These are phyloP conservation scores for Candolleomyces efflorescens DNA, from an alignment of 768 basidiomycete genomes.

Conservation along the genomic window DNA sequence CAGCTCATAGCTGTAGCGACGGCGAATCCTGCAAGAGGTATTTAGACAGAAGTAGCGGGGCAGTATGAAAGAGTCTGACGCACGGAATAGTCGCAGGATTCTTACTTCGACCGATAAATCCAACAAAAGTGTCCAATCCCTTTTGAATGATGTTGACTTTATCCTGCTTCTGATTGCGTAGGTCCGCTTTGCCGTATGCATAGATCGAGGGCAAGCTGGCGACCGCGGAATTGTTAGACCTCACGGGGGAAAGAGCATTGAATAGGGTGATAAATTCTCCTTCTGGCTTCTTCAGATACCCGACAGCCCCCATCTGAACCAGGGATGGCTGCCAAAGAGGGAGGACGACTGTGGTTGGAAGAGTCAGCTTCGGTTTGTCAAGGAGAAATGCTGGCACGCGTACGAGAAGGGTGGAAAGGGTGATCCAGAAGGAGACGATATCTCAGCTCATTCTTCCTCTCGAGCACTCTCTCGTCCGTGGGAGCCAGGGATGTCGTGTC, in stretches of 20 bases:
- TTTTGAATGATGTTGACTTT: constrained; percentile 52
- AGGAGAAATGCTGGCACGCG: constrained; percentile 21
- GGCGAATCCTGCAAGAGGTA: constrained; percentile 28
- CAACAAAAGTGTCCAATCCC: constrained; percentile 44
- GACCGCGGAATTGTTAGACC: constrained; percentile 37
- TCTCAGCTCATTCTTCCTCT: constrained; percentile 55
- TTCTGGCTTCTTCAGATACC: constrained; percentile 63
- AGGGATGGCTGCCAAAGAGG: constrained; percentile 71
- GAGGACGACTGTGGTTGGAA: constrained; percentile 42
- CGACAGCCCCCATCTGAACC: constrained; percentile 68
- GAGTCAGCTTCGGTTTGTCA: constrained; percentile 1
- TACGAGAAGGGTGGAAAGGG: constrained; percentile 64
- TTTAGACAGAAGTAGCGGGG: constrained; percentile 19
- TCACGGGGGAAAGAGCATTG: constrained; percentile 56
- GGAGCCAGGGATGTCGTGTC: constrained; percentile 33
- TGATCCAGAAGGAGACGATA: constrained; percentile 68
- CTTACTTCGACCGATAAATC: constrained; percentile 37
- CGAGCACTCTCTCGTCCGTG: constrained; percentile 30
- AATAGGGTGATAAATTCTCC: constrained; percentile 76
- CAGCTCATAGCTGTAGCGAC: constrained; percentile 57
- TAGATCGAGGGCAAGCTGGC: constrained; percentile 52
- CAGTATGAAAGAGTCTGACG: constrained; percentile 15
- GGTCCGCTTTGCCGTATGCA: constrained; percentile 59
- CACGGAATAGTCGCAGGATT: constrained; percentile 29
- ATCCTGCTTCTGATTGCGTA: constrained; percentile 48